phyloP scores from a whole-genome alignment of 345 rosid species.

The Citropsis articulata region DNA sequence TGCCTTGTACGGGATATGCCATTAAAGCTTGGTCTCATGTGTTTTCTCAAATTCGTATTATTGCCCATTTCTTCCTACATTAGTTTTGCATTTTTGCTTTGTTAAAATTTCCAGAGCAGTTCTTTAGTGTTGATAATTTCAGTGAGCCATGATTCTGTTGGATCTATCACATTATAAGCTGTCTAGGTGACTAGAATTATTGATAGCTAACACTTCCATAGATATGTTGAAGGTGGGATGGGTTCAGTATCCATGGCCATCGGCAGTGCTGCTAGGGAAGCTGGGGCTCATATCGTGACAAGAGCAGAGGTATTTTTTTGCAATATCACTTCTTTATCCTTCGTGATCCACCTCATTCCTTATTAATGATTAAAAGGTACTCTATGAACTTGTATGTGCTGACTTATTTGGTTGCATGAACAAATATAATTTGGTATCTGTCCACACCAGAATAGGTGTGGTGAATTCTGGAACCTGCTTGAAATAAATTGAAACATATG shows the following conservation, averaged over 20 bases:
- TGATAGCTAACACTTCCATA: slow-evolving; percentile 24
- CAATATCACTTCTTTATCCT: slow-evolving; percentile 1
- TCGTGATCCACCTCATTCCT: neutral
- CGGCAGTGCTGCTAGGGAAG: slow-evolving; percentile 74
- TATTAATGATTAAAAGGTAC: neutral
- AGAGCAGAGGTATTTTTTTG: slow-evolving; percentile 52
- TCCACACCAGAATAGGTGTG: neutral
- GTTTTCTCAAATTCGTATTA: neutral
- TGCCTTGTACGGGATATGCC: neutral
- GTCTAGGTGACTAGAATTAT: neutral
- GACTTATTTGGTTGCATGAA: neutral
- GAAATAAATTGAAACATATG: neutral
- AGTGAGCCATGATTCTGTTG: neutral
- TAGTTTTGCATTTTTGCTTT: neutral
- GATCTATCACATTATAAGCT: neutral
- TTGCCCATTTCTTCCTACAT: neutral
- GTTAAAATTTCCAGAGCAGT: neutral
- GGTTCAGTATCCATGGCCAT: slow-evolving; percentile 79
- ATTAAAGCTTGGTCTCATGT: neutral
- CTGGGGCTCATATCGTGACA: slow-evolving; percentile 74
- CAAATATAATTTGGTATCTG: neutral
- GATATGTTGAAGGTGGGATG: slow-evolving; percentile 95
- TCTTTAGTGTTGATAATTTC: neutral
- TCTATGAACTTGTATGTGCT: slow-evolving; percentile 5
- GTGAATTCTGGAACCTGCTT: neutral